A percentile compares a stretch with the other conserved stretches of the same genome.
phyloP scores from a whole-genome alignment of 2,329 filamentous ascomycete species.

The Aspergillus novofumigatus region DNA sequence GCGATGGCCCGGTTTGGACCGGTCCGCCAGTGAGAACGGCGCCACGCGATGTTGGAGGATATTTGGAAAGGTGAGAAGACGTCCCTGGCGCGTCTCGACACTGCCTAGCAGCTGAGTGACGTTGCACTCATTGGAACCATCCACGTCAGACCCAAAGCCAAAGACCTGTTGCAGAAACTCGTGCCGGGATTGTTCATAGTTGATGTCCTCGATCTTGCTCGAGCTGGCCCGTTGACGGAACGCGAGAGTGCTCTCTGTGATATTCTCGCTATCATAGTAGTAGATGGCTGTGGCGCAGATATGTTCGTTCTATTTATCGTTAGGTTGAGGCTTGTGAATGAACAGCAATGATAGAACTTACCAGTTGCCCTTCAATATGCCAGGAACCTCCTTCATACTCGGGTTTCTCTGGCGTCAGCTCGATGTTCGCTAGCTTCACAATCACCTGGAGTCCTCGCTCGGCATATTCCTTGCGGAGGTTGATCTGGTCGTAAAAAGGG shows the following conservation, averaged over 20 bases:
- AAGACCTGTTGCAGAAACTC: slow-evolving; percentile 3
- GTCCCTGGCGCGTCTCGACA: slow-evolving; percentile 1
- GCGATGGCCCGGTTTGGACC: slow-evolving; percentile 50
- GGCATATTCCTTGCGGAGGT: slow-evolving; percentile 26
- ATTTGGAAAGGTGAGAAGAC: slow-evolving; percentile 9
- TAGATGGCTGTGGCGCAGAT: slow-evolving; percentile 62
- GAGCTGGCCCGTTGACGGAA: slow-evolving; percentile 42
- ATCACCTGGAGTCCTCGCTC: slow-evolving; percentile 44
- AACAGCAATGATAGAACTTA: slow-evolving; percentile 1
- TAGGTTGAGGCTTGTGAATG: not conserved
- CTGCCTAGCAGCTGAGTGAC: slow-evolving; percentile 12
- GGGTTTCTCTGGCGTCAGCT: slow-evolving; percentile 57
- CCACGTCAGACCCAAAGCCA: slow-evolving; percentile 20
- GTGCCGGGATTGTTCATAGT: slow-evolving; percentile 1
- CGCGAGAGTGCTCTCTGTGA: slow-evolving; percentile 50
- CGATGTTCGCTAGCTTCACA: slow-evolving; percentile 60
- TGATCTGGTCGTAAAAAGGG: not conserved
- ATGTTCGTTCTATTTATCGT: slow-evolving; percentile 49
- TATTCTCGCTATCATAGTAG: slow-evolving; percentile 61
- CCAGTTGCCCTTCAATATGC: slow-evolving; percentile 45
- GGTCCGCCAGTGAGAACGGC: slow-evolving; percentile 49
- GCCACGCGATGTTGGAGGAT: slow-evolving; percentile 49
- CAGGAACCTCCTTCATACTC: slow-evolving; percentile 45
- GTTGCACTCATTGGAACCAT: not conserved
- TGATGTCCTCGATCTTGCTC: not conserved